Evolutionary conservation across 2,329 filamentous ascomycete species (phyloP).

Genomic region (Curvularia sp.): DNA sequence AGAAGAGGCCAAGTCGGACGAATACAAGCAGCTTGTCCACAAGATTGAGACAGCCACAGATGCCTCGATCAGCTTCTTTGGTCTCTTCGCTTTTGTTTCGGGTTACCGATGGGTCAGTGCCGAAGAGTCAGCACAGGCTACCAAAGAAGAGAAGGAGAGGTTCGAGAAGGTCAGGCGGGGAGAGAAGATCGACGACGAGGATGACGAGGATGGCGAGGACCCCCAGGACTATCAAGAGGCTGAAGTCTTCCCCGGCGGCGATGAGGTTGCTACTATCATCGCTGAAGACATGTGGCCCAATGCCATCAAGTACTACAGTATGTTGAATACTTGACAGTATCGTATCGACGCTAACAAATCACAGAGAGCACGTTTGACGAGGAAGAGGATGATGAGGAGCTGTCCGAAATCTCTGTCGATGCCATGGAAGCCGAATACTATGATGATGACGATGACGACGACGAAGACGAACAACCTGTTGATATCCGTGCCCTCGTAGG

Average conservation of each 20-base stretch:
- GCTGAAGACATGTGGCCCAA: conserved; percentile 88
- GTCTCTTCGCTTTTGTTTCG: conserved; percentile 78
- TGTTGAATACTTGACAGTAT: conserved; percentile 49
- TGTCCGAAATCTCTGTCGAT: conserved; percentile 65
- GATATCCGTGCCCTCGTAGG: conserved; percentile 57
- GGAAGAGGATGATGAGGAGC: conserved; percentile 57
- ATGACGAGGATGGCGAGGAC: conserved; percentile 62
- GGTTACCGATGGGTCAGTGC: conserved; percentile 71
- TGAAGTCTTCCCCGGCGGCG: conserved; percentile 88
- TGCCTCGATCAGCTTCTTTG: conserved; percentile 80
- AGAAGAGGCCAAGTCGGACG: conserved; percentile 61
- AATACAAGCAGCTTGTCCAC: conserved; percentile 62
- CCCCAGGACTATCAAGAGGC: conserved; percentile 71
- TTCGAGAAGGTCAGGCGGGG: conserved; percentile 55
- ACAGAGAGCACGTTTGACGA: conserved; percentile 65
- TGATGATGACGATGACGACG: conserved; percentile 56
- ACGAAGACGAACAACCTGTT: conserved; percentile 61
- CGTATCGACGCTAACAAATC: conserved; percentile 46
- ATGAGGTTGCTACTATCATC: conserved; percentile 79
- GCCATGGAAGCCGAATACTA: conserved; percentile 58
- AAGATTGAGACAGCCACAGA: conserved; percentile 65
- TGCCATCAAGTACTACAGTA: conserved; percentile 91
- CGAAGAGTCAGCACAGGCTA: conserved; percentile 72
- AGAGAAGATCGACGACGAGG: conserved; percentile 48
- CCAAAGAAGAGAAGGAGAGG: conserved; percentile 66